These are phyloP conservation scores for Serendipita sp. DNA, from an alignment of 768 basidiomycete species.

Conservation along the genomic window DNA sequence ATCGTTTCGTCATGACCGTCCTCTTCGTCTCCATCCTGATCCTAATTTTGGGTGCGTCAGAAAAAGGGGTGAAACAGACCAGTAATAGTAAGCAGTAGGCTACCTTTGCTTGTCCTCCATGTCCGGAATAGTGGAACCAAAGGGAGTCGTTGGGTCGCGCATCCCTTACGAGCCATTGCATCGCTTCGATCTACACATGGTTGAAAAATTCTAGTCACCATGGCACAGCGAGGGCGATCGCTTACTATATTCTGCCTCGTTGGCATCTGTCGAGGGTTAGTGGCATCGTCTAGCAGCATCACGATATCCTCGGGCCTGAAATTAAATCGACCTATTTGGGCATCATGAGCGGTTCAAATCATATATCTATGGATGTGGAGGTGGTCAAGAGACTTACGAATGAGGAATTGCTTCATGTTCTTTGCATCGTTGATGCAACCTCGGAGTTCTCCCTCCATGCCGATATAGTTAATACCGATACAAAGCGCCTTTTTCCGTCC, in stretches of 20 bases:
- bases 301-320: slow-evolving; percentile 74
- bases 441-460: slow-evolving; percentile 43
- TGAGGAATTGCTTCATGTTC: slow-evolving; percentile 66
- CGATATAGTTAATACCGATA: slow-evolving; percentile 78
- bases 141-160: slow-evolving; percentile 72
- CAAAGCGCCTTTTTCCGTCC: slow-evolving; percentile 79
- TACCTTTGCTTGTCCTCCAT: slow-evolving; percentile 70
- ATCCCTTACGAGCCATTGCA: slow-evolving; percentile 80
- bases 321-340: slow-evolving; percentile 32
- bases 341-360: not conserved
- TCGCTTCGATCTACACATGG: slow-evolving; percentile 42
- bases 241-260: slow-evolving; percentile 68
- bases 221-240: not conserved
- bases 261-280: slow-evolving; percentile 44
- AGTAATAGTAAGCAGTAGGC: not conserved
- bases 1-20: slow-evolving; percentile 80
- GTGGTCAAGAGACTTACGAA: slow-evolving; percentile 26
- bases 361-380: slow-evolving; percentile 1
- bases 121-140: slow-evolving; percentile 91
- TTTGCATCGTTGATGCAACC: slow-evolving; percentile 89
- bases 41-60: slow-evolving; percentile 16
- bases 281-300: slow-evolving; percentile 61
- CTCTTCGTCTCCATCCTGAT: slow-evolving; percentile 63
- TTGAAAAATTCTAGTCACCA: not conserved
- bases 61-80: not conserved